phyloP scores from a whole-genome alignment of 176 grass and related monocot species.

The Rhipidocladum racemiflorum region DNA sequence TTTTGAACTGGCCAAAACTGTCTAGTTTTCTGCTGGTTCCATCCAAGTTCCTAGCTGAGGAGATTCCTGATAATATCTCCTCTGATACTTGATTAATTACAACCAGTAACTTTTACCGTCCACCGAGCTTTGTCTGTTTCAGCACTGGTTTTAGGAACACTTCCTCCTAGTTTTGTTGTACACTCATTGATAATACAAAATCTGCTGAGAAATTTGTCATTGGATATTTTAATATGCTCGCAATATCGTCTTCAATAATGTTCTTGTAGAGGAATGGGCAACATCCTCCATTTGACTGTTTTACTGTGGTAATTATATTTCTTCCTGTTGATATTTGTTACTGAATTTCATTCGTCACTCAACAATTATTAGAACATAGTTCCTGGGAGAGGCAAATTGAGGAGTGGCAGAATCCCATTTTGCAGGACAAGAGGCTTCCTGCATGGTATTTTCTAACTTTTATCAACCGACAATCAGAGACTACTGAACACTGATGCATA shows the following conservation, averaged over 20 bases:
- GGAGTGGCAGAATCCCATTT: slow-evolving; percentile 87
- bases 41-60: neutral
- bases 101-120: neutral
- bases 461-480: neutral
- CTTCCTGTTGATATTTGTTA: neutral
- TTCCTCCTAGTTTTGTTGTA: neutral
- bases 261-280: slow-evolving; percentile 16
- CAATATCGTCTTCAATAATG: neutral
- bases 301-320: slow-evolving; percentile 28
- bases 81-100: neutral
- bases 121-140: neutral
- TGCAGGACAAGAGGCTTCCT: slow-evolving; percentile 80
- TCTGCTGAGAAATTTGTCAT: neutral
- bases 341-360: slow-evolving; percentile 16
- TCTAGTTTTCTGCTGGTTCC: neutral
- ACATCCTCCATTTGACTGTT: slow-evolving; percentile 26
- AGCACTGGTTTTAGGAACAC: neutral
- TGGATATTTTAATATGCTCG: neutral
- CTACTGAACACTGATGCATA: slow-evolving; percentile 34
- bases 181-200: neutral
- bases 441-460: slow-evolving; percentile 53
- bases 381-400: slow-evolving; percentile 88
- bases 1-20: slow-evolving; percentile 6
- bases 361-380: slow-evolving; percentile 57
- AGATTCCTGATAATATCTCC: neutral